Evolutionary conservation across 2,329 filamentous ascomycete genomes (phyloP).

Genomic region (Fusarium sp.): DNA sequence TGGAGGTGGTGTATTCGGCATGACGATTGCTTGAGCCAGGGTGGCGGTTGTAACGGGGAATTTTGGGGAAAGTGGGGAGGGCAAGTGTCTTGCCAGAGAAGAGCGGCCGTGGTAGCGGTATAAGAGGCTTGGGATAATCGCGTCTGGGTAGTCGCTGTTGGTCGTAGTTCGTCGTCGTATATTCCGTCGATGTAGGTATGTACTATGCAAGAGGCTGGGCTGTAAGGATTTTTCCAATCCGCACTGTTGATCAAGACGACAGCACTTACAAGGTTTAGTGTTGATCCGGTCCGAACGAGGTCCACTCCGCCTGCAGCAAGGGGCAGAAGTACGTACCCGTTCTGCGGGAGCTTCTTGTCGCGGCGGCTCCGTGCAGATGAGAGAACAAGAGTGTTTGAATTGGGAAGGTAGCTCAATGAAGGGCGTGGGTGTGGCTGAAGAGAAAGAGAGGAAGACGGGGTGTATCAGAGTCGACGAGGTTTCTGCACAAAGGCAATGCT

Average conservation of each 20-base stretch:
- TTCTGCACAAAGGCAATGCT: background rate
- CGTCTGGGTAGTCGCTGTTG: conserved; percentile 37
- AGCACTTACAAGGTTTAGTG: conserved; percentile 53
- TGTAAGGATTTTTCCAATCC: conserved; percentile 58
- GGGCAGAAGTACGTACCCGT: conserved; percentile 28
- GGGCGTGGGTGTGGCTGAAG: background rate
- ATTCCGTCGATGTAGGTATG: conserved; percentile 16
- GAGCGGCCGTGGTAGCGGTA: conserved; percentile 15
- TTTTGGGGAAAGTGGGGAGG: conserved; percentile 43
- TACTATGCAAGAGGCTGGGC: conserved; percentile 50
- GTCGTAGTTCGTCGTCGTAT: conserved; percentile 27
- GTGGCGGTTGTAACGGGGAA: conserved; percentile 46
- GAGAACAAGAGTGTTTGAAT: conserved; percentile 16
- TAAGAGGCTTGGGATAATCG: conserved; percentile 30
- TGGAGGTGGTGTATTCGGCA: conserved; percentile 61
- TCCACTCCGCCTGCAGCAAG: conserved; percentile 23
- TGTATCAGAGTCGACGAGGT: background rate
- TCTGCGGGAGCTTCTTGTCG: conserved; percentile 28
- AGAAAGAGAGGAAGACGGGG: background rate
- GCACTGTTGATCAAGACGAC: conserved; percentile 52
- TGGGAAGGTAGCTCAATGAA: background rate
- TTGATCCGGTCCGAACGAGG: conserved; percentile 52
- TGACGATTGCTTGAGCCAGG: conserved; percentile 52
- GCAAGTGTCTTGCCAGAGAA: conserved; percentile 24
- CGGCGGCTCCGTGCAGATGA: conserved; percentile 25